These are phyloP conservation scores for Trichoderma semiorbis DNA, from an alignment of 2,329 filamentous ascomycete genomes.

Conservation along the genomic window DNA sequence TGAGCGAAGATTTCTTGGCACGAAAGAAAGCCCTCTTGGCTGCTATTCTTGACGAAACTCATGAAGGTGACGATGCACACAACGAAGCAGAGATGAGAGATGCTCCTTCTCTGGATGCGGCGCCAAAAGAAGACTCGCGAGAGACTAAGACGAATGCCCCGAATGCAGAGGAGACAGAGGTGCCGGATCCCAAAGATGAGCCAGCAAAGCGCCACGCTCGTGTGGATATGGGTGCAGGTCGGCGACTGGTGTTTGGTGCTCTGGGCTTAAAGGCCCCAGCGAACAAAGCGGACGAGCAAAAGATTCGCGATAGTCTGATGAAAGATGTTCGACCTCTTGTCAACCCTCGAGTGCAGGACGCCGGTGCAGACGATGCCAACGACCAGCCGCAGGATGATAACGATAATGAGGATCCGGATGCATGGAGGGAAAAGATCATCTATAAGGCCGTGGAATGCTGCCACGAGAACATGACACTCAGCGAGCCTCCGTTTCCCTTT, in stretches of 20 bases:
- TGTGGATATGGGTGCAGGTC: slow-evolving; percentile 55
- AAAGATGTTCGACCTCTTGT: slow-evolving; percentile 45
- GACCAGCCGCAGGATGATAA: background rate
- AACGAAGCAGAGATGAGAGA: background rate
- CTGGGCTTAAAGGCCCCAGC: slow-evolving; percentile 68
- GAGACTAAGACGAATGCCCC: background rate
- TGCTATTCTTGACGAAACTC: slow-evolving; percentile 21
- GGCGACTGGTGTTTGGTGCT: slow-evolving; percentile 68
- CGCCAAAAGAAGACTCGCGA: background rate
- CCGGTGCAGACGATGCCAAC: background rate
- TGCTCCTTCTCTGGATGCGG: background rate
- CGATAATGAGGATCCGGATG: slow-evolving; percentile 47
- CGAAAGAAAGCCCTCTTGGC: slow-evolving; percentile 42
- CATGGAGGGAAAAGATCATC: slow-evolving; percentile 71
- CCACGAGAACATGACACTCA: slow-evolving; percentile 64
- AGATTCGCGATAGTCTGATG: slow-evolving; percentile 57
- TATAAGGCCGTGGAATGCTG: slow-evolving; percentile 82
- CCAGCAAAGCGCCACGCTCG: slow-evolving; percentile 20
- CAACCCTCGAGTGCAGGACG: slow-evolving; percentile 33
- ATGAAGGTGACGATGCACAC: background rate
- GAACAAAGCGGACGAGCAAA: slow-evolving; percentile 64
- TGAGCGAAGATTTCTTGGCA: slow-evolving; percentile 32
- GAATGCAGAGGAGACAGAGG: background rate
- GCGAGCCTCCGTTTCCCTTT: slow-evolving; percentile 83
- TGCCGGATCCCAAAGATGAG: background rate